phyloP scores from a whole-genome alignment of 148 eudicot genomes.

The Camellia japonica region DNA sequence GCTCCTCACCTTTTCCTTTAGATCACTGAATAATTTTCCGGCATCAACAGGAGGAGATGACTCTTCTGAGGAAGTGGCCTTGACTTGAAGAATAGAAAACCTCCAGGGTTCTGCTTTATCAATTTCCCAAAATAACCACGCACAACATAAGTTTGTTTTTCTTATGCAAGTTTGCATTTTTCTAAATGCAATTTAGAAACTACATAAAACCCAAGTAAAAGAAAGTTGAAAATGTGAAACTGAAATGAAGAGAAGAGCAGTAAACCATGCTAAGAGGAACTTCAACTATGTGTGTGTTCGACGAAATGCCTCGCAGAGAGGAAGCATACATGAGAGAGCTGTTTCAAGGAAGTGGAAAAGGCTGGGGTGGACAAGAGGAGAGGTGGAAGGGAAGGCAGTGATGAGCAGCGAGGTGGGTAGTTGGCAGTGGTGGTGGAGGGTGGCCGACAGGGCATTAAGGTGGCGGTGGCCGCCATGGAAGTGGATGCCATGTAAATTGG shows the following conservation, averaged over 20 bases:
- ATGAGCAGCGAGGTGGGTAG: slow-evolving; percentile 38
- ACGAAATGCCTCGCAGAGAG: slow-evolving; percentile 35
- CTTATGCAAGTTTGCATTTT: too few species aligned
- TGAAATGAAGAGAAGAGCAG: not conserved
- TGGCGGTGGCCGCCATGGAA: slow-evolving; percentile 81
- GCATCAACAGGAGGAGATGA: slow-evolving; percentile 49
- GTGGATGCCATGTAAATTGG: slow-evolving; percentile 33
- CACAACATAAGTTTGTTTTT: too few species aligned
- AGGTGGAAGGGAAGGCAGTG: slow-evolving; percentile 55
- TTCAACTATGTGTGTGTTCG: slow-evolving; percentile 24
- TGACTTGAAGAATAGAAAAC: slow-evolving; percentile 56
- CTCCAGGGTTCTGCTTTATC: slow-evolving; percentile 53
- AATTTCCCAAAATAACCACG: too few species aligned
- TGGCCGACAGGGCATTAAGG: slow-evolving; percentile 49
- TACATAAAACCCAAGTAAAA: not conserved
- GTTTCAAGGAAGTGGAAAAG: slow-evolving; percentile 32
- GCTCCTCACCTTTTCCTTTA: slow-evolving; percentile 76
- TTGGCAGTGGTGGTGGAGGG: slow-evolving; percentile 17
- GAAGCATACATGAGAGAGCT: slow-evolving; percentile 45
- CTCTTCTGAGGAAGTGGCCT: slow-evolving; percentile 75
- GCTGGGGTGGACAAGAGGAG: slow-evolving; percentile 29
- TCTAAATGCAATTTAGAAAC: too few species aligned
- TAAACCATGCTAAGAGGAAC: not conserved
- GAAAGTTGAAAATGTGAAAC: not conserved
- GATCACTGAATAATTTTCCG: slow-evolving; percentile 63